A percentile compares a stretch with the other conserved stretches of the same genome.
Evolutionary conservation across 2,329 filamentous ascomycete genomes (phyloP).

Genomic region (Botrytis porri): DNA sequence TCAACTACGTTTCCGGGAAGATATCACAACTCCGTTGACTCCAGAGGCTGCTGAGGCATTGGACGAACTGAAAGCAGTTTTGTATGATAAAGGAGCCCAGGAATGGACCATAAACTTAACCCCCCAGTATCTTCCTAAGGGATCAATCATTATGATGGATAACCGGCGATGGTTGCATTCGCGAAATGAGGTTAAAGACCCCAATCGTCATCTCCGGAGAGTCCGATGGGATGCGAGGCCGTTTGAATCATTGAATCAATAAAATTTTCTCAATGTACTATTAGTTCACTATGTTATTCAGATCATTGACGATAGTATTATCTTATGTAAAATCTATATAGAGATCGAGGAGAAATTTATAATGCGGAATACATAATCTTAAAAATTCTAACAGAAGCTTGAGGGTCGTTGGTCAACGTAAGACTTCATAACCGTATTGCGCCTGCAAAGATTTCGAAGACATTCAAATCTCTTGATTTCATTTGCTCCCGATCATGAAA

Average conservation of each 20-base stretch:
- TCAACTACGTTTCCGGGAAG: conserved; percentile 19
- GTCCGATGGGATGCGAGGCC: conserved; percentile 36
- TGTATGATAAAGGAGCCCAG: conserved; percentile 23
- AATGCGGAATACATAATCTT: background rate
- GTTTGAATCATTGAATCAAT: background rate
- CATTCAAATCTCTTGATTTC: no score
- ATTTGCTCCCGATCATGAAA: no score
- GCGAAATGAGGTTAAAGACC: conserved; percentile 39
- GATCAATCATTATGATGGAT: conserved; percentile 40
- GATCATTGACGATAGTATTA: background rate
- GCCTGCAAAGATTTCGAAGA: no score
- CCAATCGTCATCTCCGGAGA: conserved; percentile 39
- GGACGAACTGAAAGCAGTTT: conserved; percentile 33
- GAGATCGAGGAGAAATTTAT: background rate
- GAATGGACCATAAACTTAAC: conserved; percentile 29
- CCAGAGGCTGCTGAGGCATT: conserved; percentile 34
- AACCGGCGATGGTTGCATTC: conserved; percentile 41
- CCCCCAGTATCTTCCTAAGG: conserved; percentile 31
- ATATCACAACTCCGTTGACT: conserved; percentile 36
- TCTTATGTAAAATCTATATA: background rate
- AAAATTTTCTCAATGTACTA: background rate
- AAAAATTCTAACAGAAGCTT: no score
- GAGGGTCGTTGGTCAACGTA: no score
- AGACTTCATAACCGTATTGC: no score
- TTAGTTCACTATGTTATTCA: background rate